A percentile compares a stretch with the other conserved stretches of the same genome.
Conservation (phyloP, 441 rosid genomes). For the Euphorbia celastroides region DNA sequence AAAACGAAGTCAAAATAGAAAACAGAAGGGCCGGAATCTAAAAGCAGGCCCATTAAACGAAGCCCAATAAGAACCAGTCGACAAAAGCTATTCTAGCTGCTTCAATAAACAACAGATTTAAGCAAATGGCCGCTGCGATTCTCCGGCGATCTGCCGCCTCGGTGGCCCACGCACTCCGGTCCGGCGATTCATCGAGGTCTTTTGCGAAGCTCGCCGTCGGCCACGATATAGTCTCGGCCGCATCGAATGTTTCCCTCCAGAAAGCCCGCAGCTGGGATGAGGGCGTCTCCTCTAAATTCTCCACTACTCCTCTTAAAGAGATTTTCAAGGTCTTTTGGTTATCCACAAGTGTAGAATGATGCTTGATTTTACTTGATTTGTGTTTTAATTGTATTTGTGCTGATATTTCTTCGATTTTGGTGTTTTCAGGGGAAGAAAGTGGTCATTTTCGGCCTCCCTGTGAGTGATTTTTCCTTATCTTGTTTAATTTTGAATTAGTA, state of each 20-base stretch:
- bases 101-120: not conserved
- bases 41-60: too few species aligned
- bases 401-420: constrained; percentile 5
- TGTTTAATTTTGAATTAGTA: not conserved
- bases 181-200: constrained; percentile 33
- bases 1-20: too few species aligned
- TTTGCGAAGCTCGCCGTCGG: constrained; percentile 68
- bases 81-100: too few species aligned
- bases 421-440: constrained; percentile 84
- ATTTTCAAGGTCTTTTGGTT: constrained; percentile 57
- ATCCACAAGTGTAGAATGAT: not conserved
- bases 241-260: constrained; percentile 73
- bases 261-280: constrained; percentile 87
- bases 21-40: too few species aligned
- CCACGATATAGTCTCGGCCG: constrained; percentile 55
- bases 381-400: not conserved
- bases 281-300: constrained; percentile 73
- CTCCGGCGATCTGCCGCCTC: constrained; percentile 36
- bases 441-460: constrained; percentile 90
- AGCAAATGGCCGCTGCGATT: constrained; percentile 57
- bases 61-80: too few species aligned
- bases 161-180: constrained; percentile 23
- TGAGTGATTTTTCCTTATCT: constrained; percentile 29
- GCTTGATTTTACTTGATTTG: not conserved
- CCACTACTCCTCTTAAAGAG: constrained; percentile 61